Base-by-base conservation (phyloP, 2,329 filamentous ascomycete species). In the Dothiorella sarmentorum region DNA sequence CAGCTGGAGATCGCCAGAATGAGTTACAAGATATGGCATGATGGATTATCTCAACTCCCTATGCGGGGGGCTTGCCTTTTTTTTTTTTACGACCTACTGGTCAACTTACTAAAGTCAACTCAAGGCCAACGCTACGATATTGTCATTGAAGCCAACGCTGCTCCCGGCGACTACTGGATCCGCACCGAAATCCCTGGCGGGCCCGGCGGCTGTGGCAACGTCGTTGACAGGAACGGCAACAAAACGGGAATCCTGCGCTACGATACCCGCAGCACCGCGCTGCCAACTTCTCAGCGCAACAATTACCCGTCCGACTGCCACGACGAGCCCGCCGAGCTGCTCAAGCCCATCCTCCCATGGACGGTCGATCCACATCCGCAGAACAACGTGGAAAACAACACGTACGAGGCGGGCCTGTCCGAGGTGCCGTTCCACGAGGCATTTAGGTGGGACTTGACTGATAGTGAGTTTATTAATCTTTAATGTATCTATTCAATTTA, bases 51-150 rank as follows among this genome's bases (percentile, higher is more conserved):
- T n/a, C n/a, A n/a, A n/a, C n/a, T n/a, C n/a, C n/a, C n/a, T n/a
- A n/a, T n/a, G n/a, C n/a, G n/a, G n/a, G n/a, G n/a, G n/a, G n/a
- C n/a, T n/a, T n/a, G n/a, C n/a, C n/a, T n/a, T n/a, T n/a, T n/a
- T n/a, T n/a, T n/a, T n/a, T n/a, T n/a, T n/a, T n/a, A n/a, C n/a
- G n/a, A n/a, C n/a, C n/a, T n/a, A n/a, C n/a, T n/a, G n/a, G n/a
- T n/a, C n/a, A n/a, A n/a, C n/a, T n/a, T n/a, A n/a, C n/a, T n/a
- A n/a, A n/a, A n/a, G n/a, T n/a, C n/a, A n/a, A n/a, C n/a, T n/a
- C n/a, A n/a, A 58, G 56, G 56, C 26, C 76, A 79, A 61, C 73
- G 77, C 3, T 78, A 78, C 69, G 75, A 79, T 45, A 75, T 80
- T 4, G 66, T 80, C 56, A 72, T 80, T 65, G 73, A 67, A 22